Conservation (phyloP, 1,284 basidiomycete species). For the Melanopsichium pennsylvanicum region DNA sequence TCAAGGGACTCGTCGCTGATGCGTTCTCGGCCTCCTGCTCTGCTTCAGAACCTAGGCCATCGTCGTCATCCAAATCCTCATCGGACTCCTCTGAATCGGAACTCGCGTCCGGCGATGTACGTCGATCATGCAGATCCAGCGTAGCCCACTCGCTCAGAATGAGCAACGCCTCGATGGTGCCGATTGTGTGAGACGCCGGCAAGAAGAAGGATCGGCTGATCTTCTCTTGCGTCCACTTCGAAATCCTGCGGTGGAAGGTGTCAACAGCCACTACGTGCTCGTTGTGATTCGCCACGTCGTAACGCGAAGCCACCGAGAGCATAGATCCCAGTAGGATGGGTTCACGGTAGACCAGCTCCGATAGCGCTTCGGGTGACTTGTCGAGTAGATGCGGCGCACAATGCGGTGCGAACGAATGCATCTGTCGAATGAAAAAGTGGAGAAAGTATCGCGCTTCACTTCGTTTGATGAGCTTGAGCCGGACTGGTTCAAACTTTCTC, state of each 20-base stretch:
- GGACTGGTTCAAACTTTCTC: constrained; percentile 51
- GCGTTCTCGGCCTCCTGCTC: constrained; percentile 13
- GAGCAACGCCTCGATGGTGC: constrained; percentile 49
- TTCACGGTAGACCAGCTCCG: constrained; percentile 47
- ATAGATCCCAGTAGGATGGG: constrained; percentile 50
- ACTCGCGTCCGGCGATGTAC: constrained; percentile 35
- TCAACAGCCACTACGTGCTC: constrained; percentile 39
- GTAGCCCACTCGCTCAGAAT: constrained; percentile 54
- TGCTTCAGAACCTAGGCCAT: constrained; percentile 7
- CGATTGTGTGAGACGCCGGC: constrained; percentile 47
- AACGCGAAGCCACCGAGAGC: constrained; percentile 51
- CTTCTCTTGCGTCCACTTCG: constrained; percentile 51
- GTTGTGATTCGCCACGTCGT: constrained; percentile 44
- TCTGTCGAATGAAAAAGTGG: constrained; percentile 48
- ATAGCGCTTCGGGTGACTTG: constrained; percentile 42
- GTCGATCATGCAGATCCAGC: constrained; percentile 43
- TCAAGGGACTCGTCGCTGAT: constrained; percentile 14
- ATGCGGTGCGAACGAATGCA: constrained; percentile 51
- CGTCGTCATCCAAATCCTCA: constrained; percentile 13
- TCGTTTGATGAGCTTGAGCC: constrained; percentile 48
- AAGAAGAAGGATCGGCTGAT: constrained; percentile 47
- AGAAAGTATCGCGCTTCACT: constrained; percentile 46
- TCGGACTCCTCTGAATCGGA: constrained; percentile 36
- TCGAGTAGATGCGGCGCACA: constrained; percentile 45
- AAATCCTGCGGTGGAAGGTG: constrained; percentile 48